These are phyloP conservation scores for Jackrogersella multiformis DNA, from an alignment of 495 filamentous ascomycete genomes.

Conservation along the genomic window DNA sequence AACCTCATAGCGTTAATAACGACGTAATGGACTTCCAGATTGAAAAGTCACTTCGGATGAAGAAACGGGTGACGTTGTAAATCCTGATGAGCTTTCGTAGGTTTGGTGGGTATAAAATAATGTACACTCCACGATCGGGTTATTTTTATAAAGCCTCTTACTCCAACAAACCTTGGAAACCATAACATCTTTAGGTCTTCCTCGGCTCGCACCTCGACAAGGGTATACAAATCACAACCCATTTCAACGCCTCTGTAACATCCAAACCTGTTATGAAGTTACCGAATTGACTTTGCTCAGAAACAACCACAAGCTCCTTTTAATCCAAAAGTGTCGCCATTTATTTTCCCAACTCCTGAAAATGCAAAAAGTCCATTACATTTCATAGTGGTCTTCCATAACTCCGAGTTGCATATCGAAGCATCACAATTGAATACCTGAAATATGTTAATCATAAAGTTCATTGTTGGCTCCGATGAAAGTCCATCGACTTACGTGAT, in stretches of 20 bases:
- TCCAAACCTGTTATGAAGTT: conserved; percentile 10
- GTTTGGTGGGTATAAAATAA: conserved; percentile 17
- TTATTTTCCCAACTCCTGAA: conserved; percentile 10
- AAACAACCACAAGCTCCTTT: neutral
- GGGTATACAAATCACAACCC: neutral
- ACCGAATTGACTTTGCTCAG: neutral
- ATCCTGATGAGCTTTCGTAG: neutral
- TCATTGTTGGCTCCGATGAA: neutral
- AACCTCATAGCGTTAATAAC: too few relatives aligned
- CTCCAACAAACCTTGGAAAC: neutral
- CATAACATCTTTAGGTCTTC: neutral
- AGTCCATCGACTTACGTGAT: conserved; percentile 54
- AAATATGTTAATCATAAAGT: conserved; percentile 11
- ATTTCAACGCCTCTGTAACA: conserved; percentile 4
- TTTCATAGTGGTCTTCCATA: conserved; percentile 4
- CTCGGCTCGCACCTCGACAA: neutral
- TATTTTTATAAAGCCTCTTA: neutral
- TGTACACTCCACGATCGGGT: conserved; percentile 6
- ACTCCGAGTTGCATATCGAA: conserved; percentile 43
- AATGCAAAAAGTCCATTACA: neutral
- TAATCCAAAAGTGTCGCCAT: neutral
- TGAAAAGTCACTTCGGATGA: too few relatives aligned
- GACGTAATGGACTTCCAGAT: too few relatives aligned
- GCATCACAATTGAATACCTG: conserved; percentile 64
- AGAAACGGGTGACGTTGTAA: neutral